These are phyloP conservation scores for Colletotrichum lindemuthianum DNA, from an alignment of 2,329 filamentous ascomycete species.

Conservation along the genomic window DNA sequence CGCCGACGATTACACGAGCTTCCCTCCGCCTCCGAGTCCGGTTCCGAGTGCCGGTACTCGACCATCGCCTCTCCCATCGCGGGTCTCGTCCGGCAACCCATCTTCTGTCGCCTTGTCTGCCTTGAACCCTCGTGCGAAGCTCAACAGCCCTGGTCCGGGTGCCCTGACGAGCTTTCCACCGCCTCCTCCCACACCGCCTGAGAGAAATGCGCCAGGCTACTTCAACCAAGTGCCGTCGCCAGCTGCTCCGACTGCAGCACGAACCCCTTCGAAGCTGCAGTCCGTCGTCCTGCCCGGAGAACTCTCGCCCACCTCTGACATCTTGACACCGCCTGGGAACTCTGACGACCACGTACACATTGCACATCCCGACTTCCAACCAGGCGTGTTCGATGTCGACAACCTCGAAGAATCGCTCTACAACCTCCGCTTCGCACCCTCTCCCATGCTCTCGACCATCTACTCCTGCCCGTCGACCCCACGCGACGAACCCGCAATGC, in stretches of 20 bases:
- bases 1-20: constrained; percentile 28
- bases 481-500: constrained; percentile 18
- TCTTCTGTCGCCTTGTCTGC: not conserved
- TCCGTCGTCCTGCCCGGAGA: too few species aligned
- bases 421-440: constrained; percentile 32
- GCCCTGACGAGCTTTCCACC: constrained; percentile 33
- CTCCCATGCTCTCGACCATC: constrained; percentile 33
- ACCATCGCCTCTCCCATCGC: not conserved
- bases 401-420: constrained; percentile 31
- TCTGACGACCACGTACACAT: not conserved
- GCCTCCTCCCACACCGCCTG: constrained; percentile 23
- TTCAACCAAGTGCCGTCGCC: not conserved
- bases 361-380: not conserved
- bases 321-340: constrained; percentile 9
- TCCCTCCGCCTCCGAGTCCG: constrained; percentile 28
- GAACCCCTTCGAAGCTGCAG: too few species aligned
- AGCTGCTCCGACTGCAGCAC: not conserved
- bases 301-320: not conserved
- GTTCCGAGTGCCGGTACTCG: constrained; percentile 9
- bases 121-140: not conserved
- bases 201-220: not conserved
- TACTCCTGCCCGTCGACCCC: constrained; percentile 30
- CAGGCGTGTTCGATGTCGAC: constrained; percentile 23
- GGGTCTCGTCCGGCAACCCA: not conserved
- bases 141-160: constrained; percentile 25